Evolutionary conservation across 2,329 filamentous ascomycete genomes (phyloP).

Genomic region (Cordyceps militaris): DNA sequence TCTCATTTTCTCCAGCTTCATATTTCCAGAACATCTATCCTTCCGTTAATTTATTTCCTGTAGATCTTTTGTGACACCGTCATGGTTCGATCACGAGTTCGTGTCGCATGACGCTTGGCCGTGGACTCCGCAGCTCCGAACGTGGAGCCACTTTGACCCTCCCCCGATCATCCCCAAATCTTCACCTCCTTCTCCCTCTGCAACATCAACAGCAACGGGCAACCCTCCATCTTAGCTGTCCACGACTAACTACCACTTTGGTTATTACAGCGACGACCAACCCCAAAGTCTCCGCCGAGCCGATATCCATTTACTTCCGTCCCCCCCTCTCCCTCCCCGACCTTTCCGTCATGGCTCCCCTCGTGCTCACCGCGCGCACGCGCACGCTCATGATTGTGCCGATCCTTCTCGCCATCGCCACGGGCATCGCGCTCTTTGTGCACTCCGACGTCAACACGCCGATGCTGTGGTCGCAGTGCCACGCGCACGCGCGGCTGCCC

Average conservation of each 20-base stretch:
- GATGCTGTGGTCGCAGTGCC: slow-evolving; percentile 47
- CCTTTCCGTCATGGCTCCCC: not conserved
- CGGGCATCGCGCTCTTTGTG: slow-evolving; percentile 34
- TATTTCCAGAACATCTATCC: no score
- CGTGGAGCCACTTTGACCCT: no score
- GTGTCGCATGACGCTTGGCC: not conserved
- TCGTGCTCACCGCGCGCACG: slow-evolving; percentile 26
- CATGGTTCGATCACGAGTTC: not conserved
- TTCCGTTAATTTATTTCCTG: no score
- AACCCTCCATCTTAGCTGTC: not conserved
- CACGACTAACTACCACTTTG: not conserved
- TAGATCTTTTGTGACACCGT: not conserved
- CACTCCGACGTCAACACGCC: slow-evolving; percentile 45
- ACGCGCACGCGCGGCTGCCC: slow-evolving; percentile 39
- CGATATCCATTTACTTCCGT: no score
- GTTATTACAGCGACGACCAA: not conserved
- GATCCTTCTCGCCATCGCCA: slow-evolving; percentile 38
- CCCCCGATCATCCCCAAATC: not conserved
- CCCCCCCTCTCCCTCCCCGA: not conserved
- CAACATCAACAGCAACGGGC: not conserved
- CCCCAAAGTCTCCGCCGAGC: no score
- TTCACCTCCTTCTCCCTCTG: not conserved
- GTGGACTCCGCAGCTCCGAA: not conserved
- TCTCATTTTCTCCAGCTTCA: no score
- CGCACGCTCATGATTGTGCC: slow-evolving; percentile 45